Conservation (phyloP, 495 filamentous ascomycete species). For the Neurospora sublineolata region DNA sequence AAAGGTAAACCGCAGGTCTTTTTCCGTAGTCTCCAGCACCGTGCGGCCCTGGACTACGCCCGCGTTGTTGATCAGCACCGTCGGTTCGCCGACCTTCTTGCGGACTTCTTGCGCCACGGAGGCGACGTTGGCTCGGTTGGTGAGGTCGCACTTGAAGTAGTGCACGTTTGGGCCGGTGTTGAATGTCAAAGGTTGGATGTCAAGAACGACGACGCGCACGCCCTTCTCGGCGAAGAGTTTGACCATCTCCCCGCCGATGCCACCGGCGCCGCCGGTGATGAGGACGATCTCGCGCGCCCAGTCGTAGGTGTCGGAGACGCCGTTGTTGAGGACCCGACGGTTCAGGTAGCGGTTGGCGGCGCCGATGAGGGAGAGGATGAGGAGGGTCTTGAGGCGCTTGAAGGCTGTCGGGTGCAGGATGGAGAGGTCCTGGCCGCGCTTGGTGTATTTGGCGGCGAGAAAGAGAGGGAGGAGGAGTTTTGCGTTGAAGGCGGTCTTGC, state of each 20-base stretch:
- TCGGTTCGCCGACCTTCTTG: slow-evolving; percentile 48
- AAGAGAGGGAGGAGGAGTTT: slow-evolving; percentile 48
- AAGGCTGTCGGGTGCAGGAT: slow-evolving; percentile 38
- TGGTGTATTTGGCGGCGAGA: slow-evolving; percentile 47
- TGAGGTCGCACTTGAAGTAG: slow-evolving; percentile 57
- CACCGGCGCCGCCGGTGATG: slow-evolving; percentile 59
- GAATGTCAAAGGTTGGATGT: slow-evolving; percentile 50
- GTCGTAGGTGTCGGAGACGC: slow-evolving; percentile 47
- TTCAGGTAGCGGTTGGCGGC: slow-evolving; percentile 41
- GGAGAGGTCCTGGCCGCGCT: slow-evolving; percentile 40
- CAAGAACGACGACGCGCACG: slow-evolving; percentile 57
- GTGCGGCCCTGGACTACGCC: slow-evolving; percentile 51
- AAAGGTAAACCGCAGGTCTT: slow-evolving; percentile 51
- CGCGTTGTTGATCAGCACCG: slow-evolving; percentile 67
- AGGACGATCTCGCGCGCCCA: slow-evolving; percentile 61
- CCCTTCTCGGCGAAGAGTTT: slow-evolving; percentile 44
- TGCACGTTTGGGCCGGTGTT: slow-evolving; percentile 40
- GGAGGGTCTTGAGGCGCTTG: slow-evolving; percentile 34
- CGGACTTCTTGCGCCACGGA: slow-evolving; percentile 43
- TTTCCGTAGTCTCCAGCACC: slow-evolving; percentile 45
- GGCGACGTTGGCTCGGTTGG: slow-evolving; percentile 37
- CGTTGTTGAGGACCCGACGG: slow-evolving; percentile 48
- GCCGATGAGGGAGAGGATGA: slow-evolving; percentile 38
- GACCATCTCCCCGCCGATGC: slow-evolving; percentile 54
- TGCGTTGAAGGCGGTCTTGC: slow-evolving; percentile 48